A percentile compares a stretch with the other conserved stretches of the same genome.
phyloP scores from a whole-genome alignment of 179 eudicot genomes.

The Patellifolia procumbens region DNA sequence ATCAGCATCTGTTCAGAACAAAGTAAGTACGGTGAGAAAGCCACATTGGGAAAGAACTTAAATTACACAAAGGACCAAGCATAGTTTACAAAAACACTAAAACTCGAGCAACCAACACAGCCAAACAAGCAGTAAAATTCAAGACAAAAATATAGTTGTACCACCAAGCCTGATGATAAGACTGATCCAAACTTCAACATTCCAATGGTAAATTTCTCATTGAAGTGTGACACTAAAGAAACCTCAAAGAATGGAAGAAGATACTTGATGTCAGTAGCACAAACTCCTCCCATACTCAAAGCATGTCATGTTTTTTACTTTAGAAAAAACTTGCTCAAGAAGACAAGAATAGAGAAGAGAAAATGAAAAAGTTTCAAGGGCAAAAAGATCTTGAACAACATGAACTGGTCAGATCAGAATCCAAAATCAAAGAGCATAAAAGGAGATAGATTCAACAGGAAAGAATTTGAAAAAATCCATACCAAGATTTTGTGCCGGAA shows the following conservation, averaged over 20 bases:
- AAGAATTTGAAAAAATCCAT: conserved; percentile 21
- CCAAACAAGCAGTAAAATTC: background rate
- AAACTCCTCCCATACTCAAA: background rate
- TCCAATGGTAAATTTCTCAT: background rate
- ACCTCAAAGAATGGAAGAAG: background rate
- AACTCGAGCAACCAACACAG: background rate
- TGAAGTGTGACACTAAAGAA: background rate
- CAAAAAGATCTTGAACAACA: background rate
- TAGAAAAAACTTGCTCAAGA: background rate
- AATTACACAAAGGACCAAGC: background rate
- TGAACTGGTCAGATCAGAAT: background rate
- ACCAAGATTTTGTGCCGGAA: conserved; percentile 89
- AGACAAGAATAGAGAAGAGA: background rate
- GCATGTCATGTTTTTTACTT: background rate
- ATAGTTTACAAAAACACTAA: background rate
- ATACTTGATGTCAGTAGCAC: background rate
- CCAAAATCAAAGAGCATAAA: background rate
- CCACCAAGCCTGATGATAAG: background rate
- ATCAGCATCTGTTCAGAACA: conserved; percentile 64
- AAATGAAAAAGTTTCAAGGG: background rate
- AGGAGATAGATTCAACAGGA: background rate
- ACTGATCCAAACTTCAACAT: background rate
- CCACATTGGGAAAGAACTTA: background rate
- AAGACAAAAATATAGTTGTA: background rate
- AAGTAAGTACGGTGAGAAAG: background rate